These are phyloP conservation scores for Entamoeba histolytica DNA, from an alignment of 208 protist genomes.

Conservation along the genomic window DNA sequence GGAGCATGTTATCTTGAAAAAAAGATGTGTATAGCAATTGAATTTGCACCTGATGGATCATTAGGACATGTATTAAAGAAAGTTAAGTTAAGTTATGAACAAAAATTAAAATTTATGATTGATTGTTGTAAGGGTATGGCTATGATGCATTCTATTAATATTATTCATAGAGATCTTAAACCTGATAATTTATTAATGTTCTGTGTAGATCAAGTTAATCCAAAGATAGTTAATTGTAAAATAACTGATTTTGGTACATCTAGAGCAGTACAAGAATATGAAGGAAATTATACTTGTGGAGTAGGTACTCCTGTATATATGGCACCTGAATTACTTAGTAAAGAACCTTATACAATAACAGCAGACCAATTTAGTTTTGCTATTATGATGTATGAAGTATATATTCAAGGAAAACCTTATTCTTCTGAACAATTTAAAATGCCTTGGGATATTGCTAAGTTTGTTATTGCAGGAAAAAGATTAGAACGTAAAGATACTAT, in stretches of 20 bases:
- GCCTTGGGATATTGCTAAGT: neutral
- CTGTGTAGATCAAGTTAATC: neutral
- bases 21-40: conserved; percentile 35
- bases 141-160: neutral
- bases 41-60: conserved; percentile 26
- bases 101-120: neutral
- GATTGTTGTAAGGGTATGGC: neutral
- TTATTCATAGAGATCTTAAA: conserved; percentile 15
- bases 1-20: conserved; percentile 31
- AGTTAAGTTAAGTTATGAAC: neutral
- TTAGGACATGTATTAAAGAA: conserved; percentile 6
- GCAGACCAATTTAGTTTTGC: conserved; percentile 41
- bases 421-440: conserved; percentile 8
- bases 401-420: conserved; percentile 26
- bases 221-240: neutral
- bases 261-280: neutral
- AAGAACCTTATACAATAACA: conserved; percentile 23
- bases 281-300: neutral
- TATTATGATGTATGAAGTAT: conserved; percentile 33
- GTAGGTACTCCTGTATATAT: conserved; percentile 22
- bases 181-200: conserved; percentile 8
- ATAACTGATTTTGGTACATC: conserved; percentile 9
- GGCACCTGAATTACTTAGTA: conserved; percentile 30
- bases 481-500: neutral
- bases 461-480: neutral